Evolutionary conservation across 2,329 filamentous ascomycete species (phyloP).

Genomic region (Xylaria hypoxylon): DNA sequence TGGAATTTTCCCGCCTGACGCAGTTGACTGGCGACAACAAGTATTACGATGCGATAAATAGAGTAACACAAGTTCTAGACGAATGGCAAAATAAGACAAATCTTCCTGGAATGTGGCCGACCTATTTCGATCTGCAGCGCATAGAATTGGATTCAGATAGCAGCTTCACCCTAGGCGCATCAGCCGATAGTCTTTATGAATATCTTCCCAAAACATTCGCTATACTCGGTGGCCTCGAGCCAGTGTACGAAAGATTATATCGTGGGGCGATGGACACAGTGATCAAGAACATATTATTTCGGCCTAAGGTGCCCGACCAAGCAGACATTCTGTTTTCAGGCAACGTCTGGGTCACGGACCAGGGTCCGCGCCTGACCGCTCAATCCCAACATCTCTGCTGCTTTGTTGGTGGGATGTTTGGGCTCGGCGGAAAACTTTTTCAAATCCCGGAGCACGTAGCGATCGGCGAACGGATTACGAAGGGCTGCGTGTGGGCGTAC

Average conservation of each 20-base stretch:
- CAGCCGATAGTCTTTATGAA: constrained; percentile 69
- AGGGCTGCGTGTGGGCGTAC: constrained; percentile 71
- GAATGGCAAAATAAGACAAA: constrained; percentile 74
- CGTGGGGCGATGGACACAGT: constrained; percentile 68
- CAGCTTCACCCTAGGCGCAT: constrained; percentile 65
- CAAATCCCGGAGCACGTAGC: constrained; percentile 59
- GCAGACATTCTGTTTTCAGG: constrained; percentile 74
- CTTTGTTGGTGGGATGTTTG: constrained; percentile 63
- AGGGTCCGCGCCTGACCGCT: constrained; percentile 47
- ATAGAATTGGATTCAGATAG: constrained; percentile 55
- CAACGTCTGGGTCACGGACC: constrained; percentile 47
- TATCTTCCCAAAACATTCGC: constrained; percentile 72
- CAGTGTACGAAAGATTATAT: constrained; percentile 74
- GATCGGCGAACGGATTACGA: constrained; percentile 61
- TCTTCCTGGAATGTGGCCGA: constrained; percentile 83
- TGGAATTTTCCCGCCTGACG: constrained; percentile 78
- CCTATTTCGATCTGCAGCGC: constrained; percentile 69
- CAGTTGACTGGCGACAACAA: constrained; percentile 76
- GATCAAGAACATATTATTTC: constrained; percentile 73
- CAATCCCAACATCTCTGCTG: constrained; percentile 59
- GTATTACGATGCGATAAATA: constrained; percentile 80
- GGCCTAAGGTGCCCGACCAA: constrained; percentile 72
- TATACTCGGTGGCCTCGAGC: constrained; percentile 71
- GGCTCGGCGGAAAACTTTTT: constrained; percentile 59
- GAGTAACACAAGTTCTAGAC: constrained; percentile 78